These are phyloP conservation scores for Austroboletus novae-zelandiae DNA, from an alignment of 1,284 basidiomycete species.

Conservation along the genomic window DNA sequence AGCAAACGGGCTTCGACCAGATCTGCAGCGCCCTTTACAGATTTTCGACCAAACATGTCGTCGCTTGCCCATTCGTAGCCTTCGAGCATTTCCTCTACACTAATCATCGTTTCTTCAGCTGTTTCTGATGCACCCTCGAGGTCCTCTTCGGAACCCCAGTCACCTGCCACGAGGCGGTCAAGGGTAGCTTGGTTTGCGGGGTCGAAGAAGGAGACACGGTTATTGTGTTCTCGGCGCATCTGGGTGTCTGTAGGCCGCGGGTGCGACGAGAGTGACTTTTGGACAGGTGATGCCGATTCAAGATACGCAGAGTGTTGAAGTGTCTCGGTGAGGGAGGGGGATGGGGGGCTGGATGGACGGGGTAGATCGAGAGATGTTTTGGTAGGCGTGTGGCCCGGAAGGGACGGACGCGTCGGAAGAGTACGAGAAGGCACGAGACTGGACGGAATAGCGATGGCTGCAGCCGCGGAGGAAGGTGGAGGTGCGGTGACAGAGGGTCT, in stretches of 20 bases:
- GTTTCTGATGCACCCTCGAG: slow-evolving; percentile 69
- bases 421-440: slow-evolving; percentile 25
- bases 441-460: slow-evolving; percentile 16
- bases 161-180: slow-evolving; percentile 69
- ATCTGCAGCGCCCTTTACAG: slow-evolving; percentile 74
- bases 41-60: slow-evolving; percentile 59
- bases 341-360: slow-evolving; percentile 17
- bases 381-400: slow-evolving; percentile 9
- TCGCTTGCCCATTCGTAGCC: slow-evolving; percentile 94
- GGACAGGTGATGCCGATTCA: slow-evolving; percentile 14
- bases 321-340: slow-evolving; percentile 3
- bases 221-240: slow-evolving; percentile 57
- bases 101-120: slow-evolving; percentile 78
- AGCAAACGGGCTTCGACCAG: slow-evolving; percentile 83
- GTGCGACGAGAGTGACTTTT: slow-evolving; percentile 11
- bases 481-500: slow-evolving; percentile 38
- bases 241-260: slow-evolving; percentile 24
- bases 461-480: slow-evolving; percentile 18
- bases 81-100: slow-evolving; percentile 98
- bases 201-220: slow-evolving; percentile 78
- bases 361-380: slow-evolving; percentile 25
- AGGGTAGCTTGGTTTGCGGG: slow-evolving; percentile 68
- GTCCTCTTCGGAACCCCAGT: slow-evolving; percentile 44
- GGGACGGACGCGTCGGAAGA: slow-evolving; percentile 14
- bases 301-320: slow-evolving; percentile 4